Conservation (phyloP, 2,329 filamentous ascomycete species). For the Aspergillus jensenii region DNA sequence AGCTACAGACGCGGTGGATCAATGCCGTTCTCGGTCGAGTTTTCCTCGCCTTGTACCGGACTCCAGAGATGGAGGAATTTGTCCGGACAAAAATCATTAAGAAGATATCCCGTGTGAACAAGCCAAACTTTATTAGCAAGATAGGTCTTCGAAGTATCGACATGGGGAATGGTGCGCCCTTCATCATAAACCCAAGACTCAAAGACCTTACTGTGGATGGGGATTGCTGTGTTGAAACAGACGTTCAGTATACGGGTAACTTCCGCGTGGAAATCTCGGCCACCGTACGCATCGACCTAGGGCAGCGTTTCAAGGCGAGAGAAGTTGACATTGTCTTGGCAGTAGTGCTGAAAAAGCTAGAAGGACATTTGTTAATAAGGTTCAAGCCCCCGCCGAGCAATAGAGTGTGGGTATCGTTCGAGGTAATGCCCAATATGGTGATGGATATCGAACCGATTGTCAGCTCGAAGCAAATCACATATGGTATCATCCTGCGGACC, state of each 20-base stretch:
- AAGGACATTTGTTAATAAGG: constrained; percentile 80
- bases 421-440: constrained; percentile 89
- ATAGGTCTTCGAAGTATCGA: constrained; percentile 81
- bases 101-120: constrained; percentile 92
- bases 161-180: constrained; percentile 81
- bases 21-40: constrained; percentile 87
- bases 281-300: constrained; percentile 89
- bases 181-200: constrained; percentile 83
- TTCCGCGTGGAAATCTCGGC: constrained; percentile 87
- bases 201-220: constrained; percentile 90
- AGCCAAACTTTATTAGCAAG: constrained; percentile 83
- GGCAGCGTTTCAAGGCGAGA: constrained; percentile 80
- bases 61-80: constrained; percentile 73
- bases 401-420: constrained; percentile 92
- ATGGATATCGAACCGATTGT: constrained; percentile 95
- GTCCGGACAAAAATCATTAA: constrained; percentile 87
- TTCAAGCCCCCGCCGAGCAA: constrained; percentile 96
- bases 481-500: constrained; percentile 83
- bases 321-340: constrained; percentile 89
- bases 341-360: constrained; percentile 77
- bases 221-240: constrained; percentile 81
- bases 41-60: constrained; percentile 86
- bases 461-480: constrained; percentile 92
- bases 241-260: constrained; percentile 85
- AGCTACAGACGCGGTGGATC: constrained; percentile 86